Evolutionary conservation across 352 stramenopile species (phyloP), one percentile per base, ranked within the genome.

Genomic region (Pythium brachiatum): DNA sequence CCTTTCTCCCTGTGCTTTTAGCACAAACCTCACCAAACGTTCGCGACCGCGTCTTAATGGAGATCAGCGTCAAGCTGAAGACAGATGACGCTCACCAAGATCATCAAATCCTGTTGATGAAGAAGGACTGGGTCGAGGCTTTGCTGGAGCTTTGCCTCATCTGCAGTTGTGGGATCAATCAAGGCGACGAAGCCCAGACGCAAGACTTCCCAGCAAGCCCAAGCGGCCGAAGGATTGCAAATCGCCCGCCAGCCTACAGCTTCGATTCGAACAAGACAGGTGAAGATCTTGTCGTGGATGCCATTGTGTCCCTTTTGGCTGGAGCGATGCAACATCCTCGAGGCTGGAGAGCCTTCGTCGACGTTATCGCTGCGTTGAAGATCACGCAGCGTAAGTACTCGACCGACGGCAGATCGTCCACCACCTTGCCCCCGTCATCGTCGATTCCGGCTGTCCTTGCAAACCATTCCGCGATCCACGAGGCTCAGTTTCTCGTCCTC

Each of bases 31-130:
- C 76, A 1, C 53, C 71, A 0, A 61, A 67, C 27, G 81, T 85
- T 53, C 79, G 86, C 2, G 86, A 95, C 53, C 88, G 89, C 38
- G 76, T 93, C 9, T 69, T 95, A 11, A 92, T 95, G 83, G 85
- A 94, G n/a, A 83, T 95, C 43, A 94, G 89, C 52, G 81, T 95
- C 15, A 86, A 84, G 68, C 71, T 95, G 12, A 95, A 95, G 61
- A 95, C 81, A 0, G 81, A 93, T 26, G 74, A 87, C 52, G 53
- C 72, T 0, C 57, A 79, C n/a, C 81, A 93, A 44, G 80, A 90
- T 26, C 78, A 90, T 32, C 78, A 90, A n/a, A 52, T 95, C 27
- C 57, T 95, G 3, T 53, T 74, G 26, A 88, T 90, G 71, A 89
- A 90, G 52, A 76, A 83, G 47, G 66, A 79, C 18, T 95, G 86